A percentile compares a stretch with the other conserved stretches of the same genome.
These are phyloP conservation scores for Colletotrichum sp. DNA, from an alignment of 2,329 filamentous ascomycete genomes.

Conservation along the genomic window DNA sequence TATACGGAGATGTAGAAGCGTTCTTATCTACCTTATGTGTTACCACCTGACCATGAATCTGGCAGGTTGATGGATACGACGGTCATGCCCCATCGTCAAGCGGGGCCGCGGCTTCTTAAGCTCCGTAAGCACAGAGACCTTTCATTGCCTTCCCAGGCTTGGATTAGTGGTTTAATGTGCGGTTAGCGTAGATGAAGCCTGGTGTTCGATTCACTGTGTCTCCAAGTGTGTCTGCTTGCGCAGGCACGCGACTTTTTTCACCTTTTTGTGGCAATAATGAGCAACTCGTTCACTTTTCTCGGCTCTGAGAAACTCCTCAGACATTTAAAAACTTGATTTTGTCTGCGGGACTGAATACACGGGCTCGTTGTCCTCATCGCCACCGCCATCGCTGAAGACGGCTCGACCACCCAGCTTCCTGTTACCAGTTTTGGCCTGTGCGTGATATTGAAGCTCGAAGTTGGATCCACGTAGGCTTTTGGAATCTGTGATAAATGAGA, in stretches of 20 bases:
- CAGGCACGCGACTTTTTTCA: not conserved
- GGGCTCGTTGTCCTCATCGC: not conserved
- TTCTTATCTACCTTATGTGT: not conserved
- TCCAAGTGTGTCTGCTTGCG: not conserved
- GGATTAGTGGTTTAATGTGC: not conserved
- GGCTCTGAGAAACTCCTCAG: not conserved
- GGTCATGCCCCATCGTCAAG: not conserved
- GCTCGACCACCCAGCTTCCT: not conserved
- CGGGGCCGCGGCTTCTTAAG: not conserved
- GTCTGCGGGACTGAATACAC: not conserved
- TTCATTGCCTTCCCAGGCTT: not conserved
- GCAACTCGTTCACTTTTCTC: not conserved
- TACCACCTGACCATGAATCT: not conserved
- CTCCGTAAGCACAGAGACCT: not conserved
- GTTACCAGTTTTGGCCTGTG: not conserved
- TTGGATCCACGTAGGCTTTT: not conserved
- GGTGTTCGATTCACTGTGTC: not conserved
- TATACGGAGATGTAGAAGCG: not conserved
- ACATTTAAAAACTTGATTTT: not conserved
- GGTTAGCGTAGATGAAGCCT: not conserved
- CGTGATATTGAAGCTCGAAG: not conserved
- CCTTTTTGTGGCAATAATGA: not conserved
- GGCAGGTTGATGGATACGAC: not conserved
- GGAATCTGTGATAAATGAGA: not conserved
- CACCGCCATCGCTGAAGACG: not conserved